Evolutionary conservation across 805 yeast genomes (phyloP).

Genomic region (Myxozyma sirexii): DNA sequence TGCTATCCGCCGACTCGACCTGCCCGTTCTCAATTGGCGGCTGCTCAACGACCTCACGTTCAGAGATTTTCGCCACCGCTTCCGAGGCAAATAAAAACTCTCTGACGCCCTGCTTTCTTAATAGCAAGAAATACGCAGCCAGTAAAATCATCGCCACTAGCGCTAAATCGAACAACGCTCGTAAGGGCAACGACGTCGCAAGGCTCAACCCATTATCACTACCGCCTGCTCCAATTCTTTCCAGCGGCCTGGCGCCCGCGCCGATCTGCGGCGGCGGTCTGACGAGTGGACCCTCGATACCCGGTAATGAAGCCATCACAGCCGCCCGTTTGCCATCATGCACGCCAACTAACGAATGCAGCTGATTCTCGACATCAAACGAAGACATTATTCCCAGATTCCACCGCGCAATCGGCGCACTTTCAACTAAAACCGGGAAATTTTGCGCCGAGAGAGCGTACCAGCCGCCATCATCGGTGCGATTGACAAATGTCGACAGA

Average conservation of each 20-base stretch:
- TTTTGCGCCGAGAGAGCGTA: conserved; percentile 77
- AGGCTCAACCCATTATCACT: background rate
- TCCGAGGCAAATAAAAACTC: conserved; percentile 5
- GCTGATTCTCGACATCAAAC: conserved; percentile 11
- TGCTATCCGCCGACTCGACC: background rate
- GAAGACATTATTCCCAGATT: conserved; percentile 27
- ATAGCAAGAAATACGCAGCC: conserved; percentile 14
- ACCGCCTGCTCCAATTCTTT: background rate
- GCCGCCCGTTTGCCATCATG: conserved; percentile 38
- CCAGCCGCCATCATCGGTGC: conserved; percentile 67
- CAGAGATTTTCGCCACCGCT: background rate
- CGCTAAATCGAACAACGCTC: conserved; percentile 22
- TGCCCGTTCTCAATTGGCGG: background rate
- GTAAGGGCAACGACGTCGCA: conserved; percentile 14
- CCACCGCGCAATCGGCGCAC: conserved; percentile 76
- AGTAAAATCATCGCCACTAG: conserved; percentile 14
- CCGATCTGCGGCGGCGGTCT: conserved; percentile 13
- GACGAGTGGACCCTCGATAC: conserved; percentile 18
- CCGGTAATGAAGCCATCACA: conserved; percentile 7
- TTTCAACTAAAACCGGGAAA: conserved; percentile 78
- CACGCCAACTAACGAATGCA: conserved; percentile 23
- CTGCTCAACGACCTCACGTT: background rate
- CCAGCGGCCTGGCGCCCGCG: conserved; percentile 2
- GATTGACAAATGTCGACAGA: conserved; percentile 59
- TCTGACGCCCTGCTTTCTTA: conserved; percentile 7